Base-by-base conservation (phyloP, 2,329 filamentous ascomycete species). In the Raffaelea albimanens region DNA sequence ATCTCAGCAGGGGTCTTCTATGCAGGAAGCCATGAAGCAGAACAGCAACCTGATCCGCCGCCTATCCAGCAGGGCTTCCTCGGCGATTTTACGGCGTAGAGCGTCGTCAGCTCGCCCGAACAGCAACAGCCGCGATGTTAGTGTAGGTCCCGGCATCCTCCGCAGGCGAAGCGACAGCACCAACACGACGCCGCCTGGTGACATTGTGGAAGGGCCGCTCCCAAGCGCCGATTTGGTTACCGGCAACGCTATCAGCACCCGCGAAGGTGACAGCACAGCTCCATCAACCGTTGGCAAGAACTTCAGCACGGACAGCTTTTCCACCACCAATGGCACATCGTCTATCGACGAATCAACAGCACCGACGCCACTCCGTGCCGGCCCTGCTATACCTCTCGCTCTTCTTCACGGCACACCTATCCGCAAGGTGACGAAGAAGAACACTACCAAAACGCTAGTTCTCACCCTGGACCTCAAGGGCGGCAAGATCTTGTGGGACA, bases 401-500 rank as follows among this genome's bases (percentile, higher is more conserved):
- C 75, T 97, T 23, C 81, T 90, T 56, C 80, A 84, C 54, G 93
- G 93, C 44, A 91, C 85, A 2, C 68, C 73, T 44, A 73, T 97
- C 52, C 80, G 73, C 48, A 96, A 97, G 63, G 77, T 96, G 23
- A 91, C 89, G 41, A 91, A 87, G 67, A 93, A 91, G 68, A 93
- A 91, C 63, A 82, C 75, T 56, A 81, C 83, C 47, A 88, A 93
- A 61, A 77, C 76, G 22, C 80, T 96, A 57, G 69, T 69, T 23
- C 70, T 83, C 31, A 79, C 83, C 45, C 79, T 97, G 21, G 88
- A 97, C 58, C 75, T 85, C 21, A 85, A 91, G 58, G 78, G 85
- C 2, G 90, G 86, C 51, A 93, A 89, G 63, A 86, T 98, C 21
- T 85, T 77, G 22, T 97, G 91, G 91, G 86, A 95, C 63, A 77